Base-by-base conservation (phyloP, 768 basidiomycete genomes). In the Lactarius sp. region DNA sequence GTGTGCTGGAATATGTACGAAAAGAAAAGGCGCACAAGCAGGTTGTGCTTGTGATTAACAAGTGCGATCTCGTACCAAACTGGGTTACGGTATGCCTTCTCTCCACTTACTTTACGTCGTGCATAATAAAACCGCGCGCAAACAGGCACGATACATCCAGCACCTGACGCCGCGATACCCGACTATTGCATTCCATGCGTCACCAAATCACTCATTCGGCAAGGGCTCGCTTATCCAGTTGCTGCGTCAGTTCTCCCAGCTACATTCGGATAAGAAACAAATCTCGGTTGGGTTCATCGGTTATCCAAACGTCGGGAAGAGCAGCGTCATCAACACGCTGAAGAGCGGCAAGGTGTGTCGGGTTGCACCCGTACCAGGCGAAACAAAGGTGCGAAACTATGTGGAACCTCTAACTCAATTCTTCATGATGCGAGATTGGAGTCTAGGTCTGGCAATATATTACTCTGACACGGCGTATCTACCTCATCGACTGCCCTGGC, bases 21-120 rank as follows among this genome's bases (percentile, higher is more conserved):
- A 98, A 97, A 75, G 96, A 99, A 77, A 98, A 98, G 75, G 82
- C 92, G 22, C 94, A 97, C 77, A 99, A 99, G 75, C 96, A 98
- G 75, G 84, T 99, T 62, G 92, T 99, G 3, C 85, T 98, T 61
- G 83, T 99, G 58, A 85, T 99, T 70, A 99, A 99, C 80, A 99
- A 99, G 78, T 97, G 96, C 72, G 96, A 99, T 76, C 77, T 99
- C 60, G 95, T 99, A 13, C 97, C 96, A 7, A 97, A 93, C 70
- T 99, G 96, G 96, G 96, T 97, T 47, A 98, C 96, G 9, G 95
- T 95, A 75, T 75, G 91, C 81, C n/a, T 52, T 64, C 58, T 57
- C 22, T 55, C 42, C 50, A 18, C 39, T 57, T 54, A 46, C 54
- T 20, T 27, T 27, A 13, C 14, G 46, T 33, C 33, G 13, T 12